These are phyloP conservation scores for Fusarium pseudocircinatum DNA, from an alignment of 2,329 filamentous ascomycete species.

Conservation along the genomic window DNA sequence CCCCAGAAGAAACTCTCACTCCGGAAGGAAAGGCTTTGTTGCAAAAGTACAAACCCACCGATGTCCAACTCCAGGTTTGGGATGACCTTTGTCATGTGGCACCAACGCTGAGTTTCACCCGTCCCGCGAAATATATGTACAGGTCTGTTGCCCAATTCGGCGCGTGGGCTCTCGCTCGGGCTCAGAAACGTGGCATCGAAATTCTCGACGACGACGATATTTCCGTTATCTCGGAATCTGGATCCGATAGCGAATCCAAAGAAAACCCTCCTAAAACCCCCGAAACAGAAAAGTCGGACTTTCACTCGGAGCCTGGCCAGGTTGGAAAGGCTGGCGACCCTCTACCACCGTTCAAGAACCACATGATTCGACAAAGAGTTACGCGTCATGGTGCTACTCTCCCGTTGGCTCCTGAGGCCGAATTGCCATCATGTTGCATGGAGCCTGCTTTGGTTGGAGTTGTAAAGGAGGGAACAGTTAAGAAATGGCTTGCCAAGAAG, in stretches of 20 bases:
- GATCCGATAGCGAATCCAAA: conserved; percentile 46
- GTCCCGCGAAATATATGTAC: conserved; percentile 97
- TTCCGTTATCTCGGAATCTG: conserved; percentile 75
- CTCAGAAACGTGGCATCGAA: conserved; percentile 82
- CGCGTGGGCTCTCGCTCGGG: conserved; percentile 86
- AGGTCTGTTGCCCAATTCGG: conserved; percentile 91
- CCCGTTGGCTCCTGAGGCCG: conserved; percentile 69
- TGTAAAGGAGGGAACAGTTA: conserved; percentile 81
- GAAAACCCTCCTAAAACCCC: conserved; percentile 34
- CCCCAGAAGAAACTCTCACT: conserved; percentile 70
- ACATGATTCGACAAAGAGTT: conserved; percentile 93
- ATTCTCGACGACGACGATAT: conserved; percentile 82
- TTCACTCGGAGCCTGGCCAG: conserved; percentile 44
- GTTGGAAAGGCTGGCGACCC: conserved; percentile 89
- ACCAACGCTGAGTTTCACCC: conserved; percentile 92
- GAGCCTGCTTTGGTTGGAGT: conserved; percentile 75
- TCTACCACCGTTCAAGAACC: conserved; percentile 78
- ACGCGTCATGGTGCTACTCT: conserved; percentile 80
- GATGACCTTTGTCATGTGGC: conserved; percentile 93
- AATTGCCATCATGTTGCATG: conserved; percentile 73
- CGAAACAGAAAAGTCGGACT: conserved; percentile 23
- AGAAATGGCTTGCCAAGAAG: conserved; percentile 84
- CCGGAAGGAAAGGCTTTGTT: conserved; percentile 69
- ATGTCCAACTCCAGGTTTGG: conserved; percentile 96
- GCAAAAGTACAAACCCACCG: conserved; percentile 79